A percentile compares a stretch with the other conserved stretches of the same genome.
phyloP scores from a whole-genome alignment of 2,329 filamentous ascomycete genomes.

The Diaporthe aspalathi region DNA sequence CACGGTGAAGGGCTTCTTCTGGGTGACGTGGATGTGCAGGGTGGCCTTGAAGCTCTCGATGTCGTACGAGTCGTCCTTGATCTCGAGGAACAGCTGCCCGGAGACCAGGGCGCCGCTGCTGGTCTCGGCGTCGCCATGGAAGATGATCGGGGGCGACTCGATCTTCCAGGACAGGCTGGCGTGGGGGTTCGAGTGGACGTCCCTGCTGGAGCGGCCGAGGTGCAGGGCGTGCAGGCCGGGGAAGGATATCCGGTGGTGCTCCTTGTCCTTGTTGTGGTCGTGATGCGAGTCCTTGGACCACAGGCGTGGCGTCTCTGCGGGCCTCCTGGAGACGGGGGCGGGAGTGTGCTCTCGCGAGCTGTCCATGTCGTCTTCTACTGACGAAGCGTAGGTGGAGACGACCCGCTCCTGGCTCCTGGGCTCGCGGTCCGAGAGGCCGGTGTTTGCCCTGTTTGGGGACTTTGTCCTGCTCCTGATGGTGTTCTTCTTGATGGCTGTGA shows the following conservation, averaged over 20 bases:
- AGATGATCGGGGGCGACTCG: slow-evolving; percentile 87
- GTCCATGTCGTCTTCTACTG: slow-evolving; percentile 50
- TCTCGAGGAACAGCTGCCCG: slow-evolving; percentile 80
- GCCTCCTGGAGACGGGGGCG: slow-evolving; percentile 42
- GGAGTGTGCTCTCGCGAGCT: slow-evolving; percentile 41
- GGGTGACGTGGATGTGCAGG: slow-evolving; percentile 76
- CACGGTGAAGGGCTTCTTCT: slow-evolving; percentile 83
- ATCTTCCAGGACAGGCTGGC: slow-evolving; percentile 69
- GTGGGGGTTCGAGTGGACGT: slow-evolving; percentile 52
- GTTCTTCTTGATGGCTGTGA: slow-evolving; percentile 61
- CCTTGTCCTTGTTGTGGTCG: slow-evolving; percentile 41
- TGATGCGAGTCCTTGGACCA: slow-evolving; percentile 28
- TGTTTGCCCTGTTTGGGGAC: slow-evolving; percentile 45
- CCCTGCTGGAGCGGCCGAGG: slow-evolving; percentile 56
- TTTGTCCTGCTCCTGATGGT: slow-evolving; percentile 48
- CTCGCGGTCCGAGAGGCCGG: slow-evolving; percentile 40
- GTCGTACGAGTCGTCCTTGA: slow-evolving; percentile 74
- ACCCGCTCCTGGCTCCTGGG: slow-evolving; percentile 49
- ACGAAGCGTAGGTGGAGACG: slow-evolving; percentile 50
- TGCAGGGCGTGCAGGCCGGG: slow-evolving; percentile 56
- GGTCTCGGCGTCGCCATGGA: slow-evolving; percentile 79
- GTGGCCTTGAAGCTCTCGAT: slow-evolving; percentile 79
- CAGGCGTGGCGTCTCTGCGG: slow-evolving; percentile 41
- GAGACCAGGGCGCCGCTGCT: slow-evolving; percentile 89
- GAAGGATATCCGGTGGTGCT: slow-evolving; percentile 53